These are phyloP conservation scores for Themeda triandra DNA, from an alignment of 176 grass and related monocot genomes.

Conservation along the genomic window DNA sequence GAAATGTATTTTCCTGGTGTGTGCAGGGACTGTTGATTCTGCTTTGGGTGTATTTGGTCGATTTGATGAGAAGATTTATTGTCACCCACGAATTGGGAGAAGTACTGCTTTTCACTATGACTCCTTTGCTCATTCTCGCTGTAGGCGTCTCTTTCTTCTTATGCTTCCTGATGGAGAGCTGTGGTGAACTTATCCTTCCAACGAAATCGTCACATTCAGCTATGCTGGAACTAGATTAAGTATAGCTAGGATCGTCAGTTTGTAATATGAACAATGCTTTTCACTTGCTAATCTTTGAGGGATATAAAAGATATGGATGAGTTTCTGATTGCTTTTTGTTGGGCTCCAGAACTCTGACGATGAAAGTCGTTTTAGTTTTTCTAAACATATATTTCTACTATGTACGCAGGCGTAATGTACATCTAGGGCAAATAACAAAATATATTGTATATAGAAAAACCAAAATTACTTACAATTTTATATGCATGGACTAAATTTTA, in stretches of 20 bases:
- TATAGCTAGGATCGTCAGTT: not conserved
- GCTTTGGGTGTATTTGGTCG: not conserved
- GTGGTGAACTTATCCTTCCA: not conserved
- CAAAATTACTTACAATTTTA: too few relatives aligned
- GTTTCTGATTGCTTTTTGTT: too few relatives aligned
- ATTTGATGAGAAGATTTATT: not conserved
- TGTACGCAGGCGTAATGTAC: too few relatives aligned
- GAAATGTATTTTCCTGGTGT: not conserved
- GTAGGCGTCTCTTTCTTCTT: not conserved
- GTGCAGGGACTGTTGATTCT: not conserved
- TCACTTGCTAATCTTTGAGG: too few relatives aligned
- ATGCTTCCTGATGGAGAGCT: not conserved
- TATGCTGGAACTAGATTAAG: not conserved
- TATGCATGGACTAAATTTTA: too few relatives aligned
- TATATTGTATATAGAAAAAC: too few relatives aligned
- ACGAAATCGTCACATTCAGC: not conserved
- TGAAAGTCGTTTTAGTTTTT: too few relatives aligned
- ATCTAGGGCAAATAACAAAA: too few relatives aligned
- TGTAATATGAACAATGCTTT: too few relatives aligned
- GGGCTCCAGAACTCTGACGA: too few relatives aligned
- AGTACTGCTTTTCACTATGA: not conserved
- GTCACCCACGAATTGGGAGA: not conserved
- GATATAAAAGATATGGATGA: too few relatives aligned
- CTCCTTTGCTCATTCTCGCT: not conserved
- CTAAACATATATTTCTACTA: too few relatives aligned